phyloP scores from a whole-genome alignment of 768 basidiomycete genomes.

The Russula brevipes region DNA sequence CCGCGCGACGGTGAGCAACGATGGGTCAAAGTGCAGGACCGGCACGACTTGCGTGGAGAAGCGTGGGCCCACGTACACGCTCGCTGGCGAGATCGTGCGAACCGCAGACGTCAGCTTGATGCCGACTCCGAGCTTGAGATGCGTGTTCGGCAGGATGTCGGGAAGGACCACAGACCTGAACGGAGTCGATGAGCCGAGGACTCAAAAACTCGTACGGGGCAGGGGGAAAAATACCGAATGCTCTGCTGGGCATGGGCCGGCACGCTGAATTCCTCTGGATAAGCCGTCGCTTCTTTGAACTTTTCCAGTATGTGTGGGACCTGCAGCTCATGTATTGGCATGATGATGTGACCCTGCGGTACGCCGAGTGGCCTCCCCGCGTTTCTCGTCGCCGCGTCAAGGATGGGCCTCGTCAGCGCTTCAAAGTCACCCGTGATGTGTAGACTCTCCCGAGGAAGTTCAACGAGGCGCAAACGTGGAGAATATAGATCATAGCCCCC shows the following conservation, averaged over 20 bases:
- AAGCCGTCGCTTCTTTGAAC: conserved; percentile 43
- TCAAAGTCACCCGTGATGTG: conserved; percentile 51
- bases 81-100: conserved; percentile 55
- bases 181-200: not conserved
- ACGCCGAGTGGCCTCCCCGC: conserved; percentile 37
- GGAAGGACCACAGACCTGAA: conserved; percentile 52
- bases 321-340: conserved; percentile 56
- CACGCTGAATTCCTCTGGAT: conserved; percentile 39
- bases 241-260: conserved; percentile 50
- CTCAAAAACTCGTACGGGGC: not conserved
- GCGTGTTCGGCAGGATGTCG: conserved; percentile 40
- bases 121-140: conserved; percentile 51
- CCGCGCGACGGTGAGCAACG: conserved; percentile 48
- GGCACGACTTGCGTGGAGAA: conserved; percentile 52
- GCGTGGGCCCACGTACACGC: conserved; percentile 51
- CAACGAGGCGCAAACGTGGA: conserved; percentile 45
- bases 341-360: conserved; percentile 36
- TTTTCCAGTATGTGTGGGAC: conserved; percentile 45
- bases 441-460: conserved; percentile 40
- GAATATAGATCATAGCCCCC: conserved; percentile 47
- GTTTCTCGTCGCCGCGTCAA: conserved; percentile 36
- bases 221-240: conserved; percentile 38
- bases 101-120: conserved; percentile 54
- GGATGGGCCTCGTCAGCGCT: conserved; percentile 37
- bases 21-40: conserved; percentile 42